phyloP scores from a whole-genome alignment of 352 stramenopile species.

The Phytopythium chamaehyphon region DNA sequence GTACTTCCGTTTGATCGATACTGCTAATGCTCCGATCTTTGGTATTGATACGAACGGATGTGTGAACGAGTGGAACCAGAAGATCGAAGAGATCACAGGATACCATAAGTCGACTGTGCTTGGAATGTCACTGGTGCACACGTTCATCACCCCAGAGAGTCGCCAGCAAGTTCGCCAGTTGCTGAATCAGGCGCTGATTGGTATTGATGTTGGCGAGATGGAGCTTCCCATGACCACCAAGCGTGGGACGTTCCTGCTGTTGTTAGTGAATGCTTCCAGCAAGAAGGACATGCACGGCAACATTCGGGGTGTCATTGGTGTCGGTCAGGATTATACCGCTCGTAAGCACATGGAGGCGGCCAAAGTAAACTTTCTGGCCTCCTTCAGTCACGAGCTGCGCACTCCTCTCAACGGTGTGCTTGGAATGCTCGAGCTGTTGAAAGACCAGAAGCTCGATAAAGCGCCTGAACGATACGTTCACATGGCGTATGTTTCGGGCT shows the following conservation, averaged over 20 bases:
- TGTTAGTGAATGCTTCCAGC: constrained; percentile 79
- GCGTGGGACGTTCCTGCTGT: constrained; percentile 50
- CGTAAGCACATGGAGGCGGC: constrained; percentile 84
- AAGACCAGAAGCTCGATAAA: constrained; percentile 70
- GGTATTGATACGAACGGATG: constrained; percentile 77
- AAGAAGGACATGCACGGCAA: constrained; percentile 91
- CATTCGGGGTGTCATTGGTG: constrained; percentile 89
- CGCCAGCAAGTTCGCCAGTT: constrained; percentile 63
- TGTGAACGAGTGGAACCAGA: constrained; percentile 88
- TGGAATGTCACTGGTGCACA: constrained; percentile 67
- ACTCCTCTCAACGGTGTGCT: constrained; percentile 81
- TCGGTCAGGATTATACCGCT: constrained; percentile 91
- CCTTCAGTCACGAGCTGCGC: constrained; percentile 80
- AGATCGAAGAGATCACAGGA: constrained; percentile 83
- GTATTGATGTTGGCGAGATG: constrained; percentile 88
- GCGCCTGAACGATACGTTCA: constrained; percentile 71
- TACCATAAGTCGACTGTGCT: constrained; percentile 71
- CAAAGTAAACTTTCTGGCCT: constrained; percentile 85
- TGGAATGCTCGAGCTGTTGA: constrained; percentile 79
- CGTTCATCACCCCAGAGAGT: constrained; percentile 75
- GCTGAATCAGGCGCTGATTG: constrained; percentile 76
- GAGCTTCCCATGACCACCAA: constrained; percentile 84
- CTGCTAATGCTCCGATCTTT: constrained; percentile 81
- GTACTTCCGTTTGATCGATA: constrained; percentile 76
- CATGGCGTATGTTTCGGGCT: constrained; percentile 84